Evolutionary conservation across 495 filamentous ascomycete species (phyloP).

Genomic region (Halenospora varia): DNA sequence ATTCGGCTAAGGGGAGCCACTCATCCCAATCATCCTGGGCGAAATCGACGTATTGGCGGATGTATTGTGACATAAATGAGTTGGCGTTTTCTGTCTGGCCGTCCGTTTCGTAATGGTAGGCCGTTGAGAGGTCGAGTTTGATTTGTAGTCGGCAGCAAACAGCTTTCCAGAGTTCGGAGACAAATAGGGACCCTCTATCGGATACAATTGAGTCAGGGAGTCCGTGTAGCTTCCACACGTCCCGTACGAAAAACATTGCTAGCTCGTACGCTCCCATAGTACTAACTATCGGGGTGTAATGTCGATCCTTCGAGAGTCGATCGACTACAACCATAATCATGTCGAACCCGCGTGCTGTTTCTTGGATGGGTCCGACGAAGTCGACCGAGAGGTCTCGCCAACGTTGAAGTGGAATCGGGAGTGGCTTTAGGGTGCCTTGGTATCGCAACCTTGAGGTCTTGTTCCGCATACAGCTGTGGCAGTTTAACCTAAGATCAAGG

Average conservation of each 20-base stretch:
- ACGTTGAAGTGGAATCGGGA: too few species aligned
- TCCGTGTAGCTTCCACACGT: neutral
- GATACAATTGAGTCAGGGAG: neutral
- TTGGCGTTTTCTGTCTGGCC: neutral
- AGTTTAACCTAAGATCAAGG: neutral
- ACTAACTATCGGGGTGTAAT: neutral
- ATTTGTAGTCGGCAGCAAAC: neutral
- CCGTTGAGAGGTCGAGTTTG: neutral
- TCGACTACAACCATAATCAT: neutral
- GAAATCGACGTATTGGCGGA: neutral
- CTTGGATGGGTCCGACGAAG: too few species aligned
- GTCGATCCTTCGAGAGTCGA: neutral
- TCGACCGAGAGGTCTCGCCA: too few species aligned
- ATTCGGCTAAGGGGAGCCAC: neutral
- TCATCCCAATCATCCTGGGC: neutral
- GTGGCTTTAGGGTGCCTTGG: too few species aligned
- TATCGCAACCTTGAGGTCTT: too few species aligned
- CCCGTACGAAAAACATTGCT: neutral
- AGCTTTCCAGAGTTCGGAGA: neutral
- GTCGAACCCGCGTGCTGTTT: too few species aligned
- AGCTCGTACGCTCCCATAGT: neutral
- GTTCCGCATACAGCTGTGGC: too few species aligned
- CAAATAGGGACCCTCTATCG: neutral
- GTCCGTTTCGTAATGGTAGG: neutral
- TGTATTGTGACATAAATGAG: neutral